Evolutionary conservation across 2,329 filamentous ascomycete species (phyloP), one percentile per base, ranked within the genome.

Genomic region (Tetracladium maxilliforme): DNA sequence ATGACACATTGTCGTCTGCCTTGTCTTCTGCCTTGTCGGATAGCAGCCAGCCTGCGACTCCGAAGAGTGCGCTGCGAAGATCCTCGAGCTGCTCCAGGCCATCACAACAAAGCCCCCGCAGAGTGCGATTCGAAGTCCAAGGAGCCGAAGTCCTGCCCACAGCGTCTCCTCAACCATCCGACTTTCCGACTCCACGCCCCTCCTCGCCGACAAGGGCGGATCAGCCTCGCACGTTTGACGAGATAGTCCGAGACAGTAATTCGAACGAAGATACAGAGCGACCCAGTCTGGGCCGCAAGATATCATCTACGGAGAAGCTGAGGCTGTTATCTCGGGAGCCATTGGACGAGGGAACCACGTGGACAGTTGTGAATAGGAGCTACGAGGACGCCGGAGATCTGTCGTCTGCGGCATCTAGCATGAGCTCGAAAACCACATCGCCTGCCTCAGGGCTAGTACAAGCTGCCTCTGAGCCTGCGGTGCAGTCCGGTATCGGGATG

Each of bases 71-170:
- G 22, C 44, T 74, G 29, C 61, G 70, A 29, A 56, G 67, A 24
- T 60, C 63, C 2, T 67, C 58, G 36, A 55, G 51, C 16, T 57
- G 61, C 14, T 60, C 54, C 24, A 56, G 58, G 26, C 49, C 47
- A n/a, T n/a, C n/a, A n/a, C n/a, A n/a, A 6, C 52, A 55, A 21
- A 70, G 66, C 37, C 66, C 65, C n/a, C 59, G 69, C 16, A 58
- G 66, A 30, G 70, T 75, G 29, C 67, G 70, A 23, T 75, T 75
- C 33, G 61, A 70, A 19, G 61, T 74, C 22, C 58, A 60, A 40
- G 69, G 68, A 26, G 51, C 59, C 33, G 67, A 74, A 38, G 65
- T 76, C 18, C 48, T 71, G 29, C 66, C 70, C 12, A 71, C 68
- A 22, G 51, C 59, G 14, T 70, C 67, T 13, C 69, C 68, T 23